These are phyloP conservation scores for Didymella pinodella DNA, from an alignment of 2,329 filamentous ascomycete species.

Conservation along the genomic window DNA sequence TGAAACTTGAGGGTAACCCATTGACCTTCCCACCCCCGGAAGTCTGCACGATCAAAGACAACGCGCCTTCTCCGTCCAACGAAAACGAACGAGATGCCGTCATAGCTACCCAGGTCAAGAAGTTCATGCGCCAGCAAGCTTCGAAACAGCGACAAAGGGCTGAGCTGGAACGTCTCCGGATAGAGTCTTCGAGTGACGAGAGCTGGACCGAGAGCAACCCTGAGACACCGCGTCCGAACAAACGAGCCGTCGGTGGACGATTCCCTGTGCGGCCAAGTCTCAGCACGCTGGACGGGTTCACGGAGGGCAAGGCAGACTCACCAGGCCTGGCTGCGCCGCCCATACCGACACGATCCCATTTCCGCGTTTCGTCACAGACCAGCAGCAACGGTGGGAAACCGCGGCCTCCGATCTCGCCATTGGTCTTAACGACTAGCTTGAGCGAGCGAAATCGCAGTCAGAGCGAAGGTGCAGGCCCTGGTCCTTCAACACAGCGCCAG, in stretches of 20 bases:
- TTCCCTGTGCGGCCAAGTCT: conserved; percentile 74
- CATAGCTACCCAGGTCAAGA: conserved; percentile 67
- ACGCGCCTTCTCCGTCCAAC: conserved; percentile 56
- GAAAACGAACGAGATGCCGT: conserved; percentile 68
- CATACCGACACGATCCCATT: conserved; percentile 82
- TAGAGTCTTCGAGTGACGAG: conserved; percentile 58
- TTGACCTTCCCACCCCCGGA: conserved; percentile 74
- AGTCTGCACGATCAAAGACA: conserved; percentile 52
- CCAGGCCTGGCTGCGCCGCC: conserved; percentile 65
- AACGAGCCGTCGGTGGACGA: conserved; percentile 61
- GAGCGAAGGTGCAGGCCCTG: conserved; percentile 64
- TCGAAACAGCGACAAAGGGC: conserved; percentile 45
- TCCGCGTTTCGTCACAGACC: conserved; percentile 75
- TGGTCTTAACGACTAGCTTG: conserved; percentile 68
- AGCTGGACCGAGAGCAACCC: conserved; percentile 69
- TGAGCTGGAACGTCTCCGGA: conserved; percentile 44
- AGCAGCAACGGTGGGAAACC: conserved; percentile 64
- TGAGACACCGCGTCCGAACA: conserved; percentile 78
- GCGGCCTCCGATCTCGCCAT: conserved; percentile 76
- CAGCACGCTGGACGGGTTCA: conserved; percentile 66
- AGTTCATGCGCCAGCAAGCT: conserved; percentile 60
- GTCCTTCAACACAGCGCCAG: conserved; percentile 59
- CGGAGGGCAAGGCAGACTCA: conserved; percentile 53
- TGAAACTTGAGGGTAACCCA: conserved; percentile 90
- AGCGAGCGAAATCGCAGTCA: conserved; percentile 73